Evolutionary conservation across 352 stramenopile genomes (phyloP), one percentile per base, ranked within the genome.

Genomic region (Globisporangium cylindrosporum): DNA sequence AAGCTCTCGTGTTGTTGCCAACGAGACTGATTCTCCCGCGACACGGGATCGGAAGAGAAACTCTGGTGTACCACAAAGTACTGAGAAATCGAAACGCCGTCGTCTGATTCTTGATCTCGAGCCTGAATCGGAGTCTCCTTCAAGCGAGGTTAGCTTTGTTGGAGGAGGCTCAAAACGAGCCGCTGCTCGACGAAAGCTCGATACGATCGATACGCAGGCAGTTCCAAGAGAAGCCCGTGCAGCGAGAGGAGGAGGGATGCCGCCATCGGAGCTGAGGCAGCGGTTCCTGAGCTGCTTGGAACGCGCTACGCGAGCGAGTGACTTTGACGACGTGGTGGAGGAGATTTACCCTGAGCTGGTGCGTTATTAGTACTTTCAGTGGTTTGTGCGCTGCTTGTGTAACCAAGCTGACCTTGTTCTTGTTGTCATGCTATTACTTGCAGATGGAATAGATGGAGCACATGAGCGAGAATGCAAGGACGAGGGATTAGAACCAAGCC

Each of bases 261-360:
- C 60, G 0, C 62, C 43, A 4, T 20, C 27, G 1, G 65, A 63
- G n/a, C 46, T 70, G 6, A 65, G 71, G 46, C 59, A 48, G 20
- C 59, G 57, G 15, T 69, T 76, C 29, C 38, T 74, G 18, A 57
- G 62, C n/a, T 49, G 34, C 6, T 34, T 69, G 32, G 70, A 73
- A 20, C 43, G 65, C 18, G 68, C 34, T 38, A 66, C 67, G 5
- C 34, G 53, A 15, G 22, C 59, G 32, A 66, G 49, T 22, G 70
- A 74, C 58, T 79, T 79, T 60, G 81, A 90, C 58, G 71, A 70
- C 27, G 67, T 83, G 10, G 74, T 90, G 29, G 70, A 72, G 20
- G 46, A 82, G 56, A 55, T 64, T 22, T 90, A 71, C 51, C 74
- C 81, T 22, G 68, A 81, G 57, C 32, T 90, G 59, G 73, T 88